phyloP scores from a whole-genome alignment of 176 grass and related monocot genomes.

The Rhynchospora tenuis region DNA sequence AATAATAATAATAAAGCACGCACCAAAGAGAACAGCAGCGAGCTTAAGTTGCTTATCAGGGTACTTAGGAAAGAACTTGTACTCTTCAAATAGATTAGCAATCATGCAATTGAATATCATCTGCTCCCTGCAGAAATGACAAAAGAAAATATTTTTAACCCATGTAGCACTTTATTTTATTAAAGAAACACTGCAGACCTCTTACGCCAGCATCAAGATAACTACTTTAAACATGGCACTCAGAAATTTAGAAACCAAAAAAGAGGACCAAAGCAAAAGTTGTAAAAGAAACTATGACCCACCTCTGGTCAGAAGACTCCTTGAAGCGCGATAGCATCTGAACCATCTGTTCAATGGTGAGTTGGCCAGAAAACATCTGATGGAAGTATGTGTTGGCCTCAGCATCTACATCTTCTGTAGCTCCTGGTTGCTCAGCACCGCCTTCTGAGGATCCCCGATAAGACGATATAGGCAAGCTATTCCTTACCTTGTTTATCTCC shows the following conservation, averaged over 20 bases:
- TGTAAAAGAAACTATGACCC: conserved; percentile 4
- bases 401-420: conserved; percentile 57
- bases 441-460: conserved; percentile 35
- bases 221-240: neutral
- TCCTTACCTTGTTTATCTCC: conserved; percentile 61
- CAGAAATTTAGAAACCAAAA: neutral
- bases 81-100: conserved; percentile 89
- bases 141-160: neutral
- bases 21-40: conserved; percentile 83
- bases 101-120: conserved; percentile 78
- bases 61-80: conserved; percentile 97
- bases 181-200: neutral
- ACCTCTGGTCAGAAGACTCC: conserved; percentile 86
- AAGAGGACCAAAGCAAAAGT: neutral
- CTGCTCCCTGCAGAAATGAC: conserved; percentile 52
- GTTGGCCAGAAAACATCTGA: conserved; percentile 87
- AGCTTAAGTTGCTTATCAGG: conserved; percentile 85
- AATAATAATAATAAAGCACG: conserved; percentile 20
- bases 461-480: conserved; percentile 42
- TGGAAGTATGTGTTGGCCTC: conserved; percentile 80
- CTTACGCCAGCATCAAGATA: neutral
- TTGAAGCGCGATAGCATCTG: conserved; percentile 90
- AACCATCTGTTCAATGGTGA: conserved; percentile 74
- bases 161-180: neutral
- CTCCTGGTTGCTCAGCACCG: conserved; percentile 35